phyloP scores from a whole-genome alignment of 2,329 filamentous ascomycete genomes.

The Parafenestella ontariensis region DNA sequence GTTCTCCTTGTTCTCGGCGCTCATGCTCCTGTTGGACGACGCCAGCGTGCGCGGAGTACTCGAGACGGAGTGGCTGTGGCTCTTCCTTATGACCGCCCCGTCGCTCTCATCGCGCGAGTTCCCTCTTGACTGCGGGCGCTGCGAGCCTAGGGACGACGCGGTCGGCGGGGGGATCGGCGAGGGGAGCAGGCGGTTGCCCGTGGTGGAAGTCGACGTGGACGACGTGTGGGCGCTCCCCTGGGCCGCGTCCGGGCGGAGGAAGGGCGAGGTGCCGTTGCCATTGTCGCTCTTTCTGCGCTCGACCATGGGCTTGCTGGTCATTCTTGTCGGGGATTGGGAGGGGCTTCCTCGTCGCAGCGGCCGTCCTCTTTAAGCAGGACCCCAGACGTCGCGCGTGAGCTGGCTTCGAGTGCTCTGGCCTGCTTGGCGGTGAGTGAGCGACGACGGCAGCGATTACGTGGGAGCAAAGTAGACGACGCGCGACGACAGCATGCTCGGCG shows the following conservation, averaged over 20 bases:
- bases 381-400: constrained; percentile 22
- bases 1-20: constrained; percentile 34
- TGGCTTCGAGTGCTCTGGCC: constrained; percentile 12
- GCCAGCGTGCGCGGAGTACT: constrained; percentile 48
- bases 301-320: constrained; percentile 40
- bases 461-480: constrained; percentile 33
- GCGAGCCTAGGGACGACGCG: constrained; percentile 35
- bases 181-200: constrained; percentile 35
- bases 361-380: constrained; percentile 11
- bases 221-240: constrained; percentile 9
- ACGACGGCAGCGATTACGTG: constrained; percentile 30
- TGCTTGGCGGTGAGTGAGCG: constrained; percentile 30
- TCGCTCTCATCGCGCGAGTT: constrained; percentile 37
- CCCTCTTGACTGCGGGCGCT: constrained; percentile 39
- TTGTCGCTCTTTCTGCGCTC: constrained; percentile 39
- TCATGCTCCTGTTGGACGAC: constrained; percentile 39
- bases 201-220: constrained; percentile 16
- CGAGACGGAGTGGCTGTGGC: constrained; percentile 45
- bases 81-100: constrained; percentile 31
- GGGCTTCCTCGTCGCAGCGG: constrained; percentile 28
- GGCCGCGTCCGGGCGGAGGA: constrained; percentile 29
- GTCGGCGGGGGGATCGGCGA: constrained; percentile 43
- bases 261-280: constrained; percentile 10
- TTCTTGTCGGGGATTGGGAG: constrained; percentile 27
- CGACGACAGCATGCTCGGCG: constrained; percentile 32